phyloP scores from a whole-genome alignment of 2,329 filamentous ascomycete species.

The Celoporthe dispersa region DNA sequence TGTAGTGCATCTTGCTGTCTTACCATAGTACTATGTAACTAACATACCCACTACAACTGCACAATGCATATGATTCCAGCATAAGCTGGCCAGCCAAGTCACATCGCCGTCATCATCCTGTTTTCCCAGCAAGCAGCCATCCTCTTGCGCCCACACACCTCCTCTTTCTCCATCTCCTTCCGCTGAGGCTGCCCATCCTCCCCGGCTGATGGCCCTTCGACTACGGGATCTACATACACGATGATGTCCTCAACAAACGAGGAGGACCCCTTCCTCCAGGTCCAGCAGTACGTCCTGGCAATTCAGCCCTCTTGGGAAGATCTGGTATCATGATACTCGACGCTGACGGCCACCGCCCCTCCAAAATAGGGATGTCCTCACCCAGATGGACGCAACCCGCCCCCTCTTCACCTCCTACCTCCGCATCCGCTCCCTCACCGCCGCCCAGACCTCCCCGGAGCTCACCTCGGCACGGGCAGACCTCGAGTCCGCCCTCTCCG shows the following conservation, averaged over 20 bases:
- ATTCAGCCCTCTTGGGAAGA: neutral
- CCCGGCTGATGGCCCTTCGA: conserved; percentile 23
- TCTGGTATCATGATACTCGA: neutral
- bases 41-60: neutral
- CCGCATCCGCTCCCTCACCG: conserved; percentile 87
- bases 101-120: neutral
- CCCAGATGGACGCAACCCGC: conserved; percentile 78
- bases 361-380: conserved; percentile 79
- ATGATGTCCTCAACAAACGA: conserved; percentile 73
- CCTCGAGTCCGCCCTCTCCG: conserved; percentile 66
- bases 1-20: neutral
- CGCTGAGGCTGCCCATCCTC: neutral
- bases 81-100: neutral
- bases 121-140: neutral
- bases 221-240: conserved; percentile 35
- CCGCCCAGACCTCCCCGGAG: conserved; percentile 75
- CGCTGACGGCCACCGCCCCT: neutral
- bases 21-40: neutral
- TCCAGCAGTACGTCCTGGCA: conserved; percentile 60
- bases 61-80: neutral
- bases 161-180: neutral
- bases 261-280: conserved; percentile 73
- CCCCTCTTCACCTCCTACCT: conserved; percentile 93
- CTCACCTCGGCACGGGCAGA: conserved; percentile 78
- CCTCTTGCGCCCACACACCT: neutral